Percentiles rank a stretch among this genome's conserved stretches.
phyloP scores from a whole-genome alignment of 441 rosid genomes.

The Pelargonium citronellum region DNA sequence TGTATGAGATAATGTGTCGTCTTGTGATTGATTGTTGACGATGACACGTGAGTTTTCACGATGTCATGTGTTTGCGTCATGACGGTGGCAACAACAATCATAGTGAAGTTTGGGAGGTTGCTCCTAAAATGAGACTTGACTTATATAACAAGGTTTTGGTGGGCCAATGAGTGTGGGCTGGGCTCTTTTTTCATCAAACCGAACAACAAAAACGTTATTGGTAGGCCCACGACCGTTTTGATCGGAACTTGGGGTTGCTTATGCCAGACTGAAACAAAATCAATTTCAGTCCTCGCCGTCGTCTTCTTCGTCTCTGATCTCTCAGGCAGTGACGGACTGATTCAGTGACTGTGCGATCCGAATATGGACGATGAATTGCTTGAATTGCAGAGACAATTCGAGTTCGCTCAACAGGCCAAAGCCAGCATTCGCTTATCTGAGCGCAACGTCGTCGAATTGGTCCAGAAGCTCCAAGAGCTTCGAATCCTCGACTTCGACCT shows the following conservation, averaged over 20 bases:
- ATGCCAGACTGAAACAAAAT: not conserved
- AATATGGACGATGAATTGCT: constrained; percentile 84
- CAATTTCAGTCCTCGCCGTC: not conserved
- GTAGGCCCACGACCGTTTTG: not conserved
- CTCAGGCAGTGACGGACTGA: not conserved
- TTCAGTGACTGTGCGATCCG: constrained; percentile 4
- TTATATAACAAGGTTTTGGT: too few species aligned
- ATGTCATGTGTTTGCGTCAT: too few species aligned
- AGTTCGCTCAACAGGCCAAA: constrained; percentile 89
- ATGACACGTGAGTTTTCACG: too few species aligned
- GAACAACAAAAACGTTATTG: too few species aligned
- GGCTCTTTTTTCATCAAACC: too few species aligned
- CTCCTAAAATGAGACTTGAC: too few species aligned
- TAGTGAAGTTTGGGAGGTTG: too few species aligned
- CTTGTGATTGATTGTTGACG: too few species aligned
- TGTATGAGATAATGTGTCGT: too few species aligned
- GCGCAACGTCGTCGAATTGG: constrained; percentile 91
- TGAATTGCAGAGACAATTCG: constrained; percentile 85
- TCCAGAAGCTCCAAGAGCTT: constrained; percentile 91
- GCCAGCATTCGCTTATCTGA: constrained; percentile 83
- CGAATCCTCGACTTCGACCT: constrained; percentile 89
- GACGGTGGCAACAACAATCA: too few species aligned
- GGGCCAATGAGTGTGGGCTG: too few species aligned
- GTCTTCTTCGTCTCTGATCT: constrained; percentile 5
- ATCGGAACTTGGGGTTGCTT: not conserved